Evolutionary conservation across 768 basidiomycete genomes (phyloP).

Genomic region (Lactarius vividus): DNA sequence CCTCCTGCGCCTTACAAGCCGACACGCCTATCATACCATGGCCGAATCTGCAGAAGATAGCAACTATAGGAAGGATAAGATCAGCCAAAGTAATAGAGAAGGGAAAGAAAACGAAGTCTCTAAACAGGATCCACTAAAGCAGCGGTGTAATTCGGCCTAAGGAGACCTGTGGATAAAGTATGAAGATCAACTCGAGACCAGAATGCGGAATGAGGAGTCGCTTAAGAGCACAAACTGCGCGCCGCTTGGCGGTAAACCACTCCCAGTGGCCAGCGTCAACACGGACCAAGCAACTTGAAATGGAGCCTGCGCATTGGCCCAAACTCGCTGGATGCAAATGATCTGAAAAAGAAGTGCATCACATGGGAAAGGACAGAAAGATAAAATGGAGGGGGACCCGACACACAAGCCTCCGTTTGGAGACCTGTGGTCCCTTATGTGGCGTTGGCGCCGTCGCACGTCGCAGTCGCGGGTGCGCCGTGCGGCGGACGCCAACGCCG

Average conservation of each 20-base stretch:
- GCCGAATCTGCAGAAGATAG: not conserved
- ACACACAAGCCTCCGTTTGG: slow-evolving; percentile 12
- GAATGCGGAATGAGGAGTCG: not conserved
- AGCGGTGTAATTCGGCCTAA: not conserved
- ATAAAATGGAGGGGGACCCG: not conserved
- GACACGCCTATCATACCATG: not conserved
- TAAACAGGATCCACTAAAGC: not conserved
- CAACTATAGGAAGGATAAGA: not conserved
- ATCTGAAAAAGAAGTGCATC: slow-evolving; percentile 20
- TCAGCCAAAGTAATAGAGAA: not conserved
- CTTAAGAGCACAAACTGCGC: not conserved
- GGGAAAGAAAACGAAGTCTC: not conserved
- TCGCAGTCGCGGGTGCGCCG: slow-evolving; percentile 22
- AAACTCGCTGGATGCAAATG: not conserved
- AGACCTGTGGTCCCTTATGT: slow-evolving; percentile 12
- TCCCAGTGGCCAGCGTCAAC: not conserved
- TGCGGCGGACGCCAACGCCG: slow-evolving; percentile 10
- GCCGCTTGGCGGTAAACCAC: not conserved
- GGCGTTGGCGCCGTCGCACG: slow-evolving; percentile 13
- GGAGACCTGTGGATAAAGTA: not conserved
- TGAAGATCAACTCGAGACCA: not conserved
- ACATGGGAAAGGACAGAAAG: not conserved
- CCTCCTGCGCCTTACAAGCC: not conserved
- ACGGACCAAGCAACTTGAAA: not conserved
- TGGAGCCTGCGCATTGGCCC: not conserved